Conservation (phyloP, 306 rosid genomes). For the Malus asiatica region DNA sequence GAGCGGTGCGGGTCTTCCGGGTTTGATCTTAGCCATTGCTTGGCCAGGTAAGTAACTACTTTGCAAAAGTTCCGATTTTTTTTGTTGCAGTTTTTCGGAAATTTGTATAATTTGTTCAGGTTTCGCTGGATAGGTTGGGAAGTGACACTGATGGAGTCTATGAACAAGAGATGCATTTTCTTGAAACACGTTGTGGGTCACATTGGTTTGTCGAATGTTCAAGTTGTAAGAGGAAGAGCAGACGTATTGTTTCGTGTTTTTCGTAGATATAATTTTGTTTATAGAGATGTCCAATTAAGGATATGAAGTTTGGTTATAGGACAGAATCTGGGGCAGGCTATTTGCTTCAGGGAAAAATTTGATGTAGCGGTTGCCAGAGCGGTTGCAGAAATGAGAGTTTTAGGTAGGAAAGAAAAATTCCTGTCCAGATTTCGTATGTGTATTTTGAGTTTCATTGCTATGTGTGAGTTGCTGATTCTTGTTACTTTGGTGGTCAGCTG, state of each 20-base stretch:
- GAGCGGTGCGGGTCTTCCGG: constrained; percentile 91
- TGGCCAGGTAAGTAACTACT: constrained; percentile 53
- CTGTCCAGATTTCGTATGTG: constrained; percentile 1
- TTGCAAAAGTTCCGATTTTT: neutral
- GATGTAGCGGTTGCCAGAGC: constrained; percentile 93
- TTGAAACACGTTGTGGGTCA: constrained; percentile 66
- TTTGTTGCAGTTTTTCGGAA: neutral
- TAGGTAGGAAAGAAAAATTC: constrained; percentile 38
- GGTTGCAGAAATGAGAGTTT: constrained; percentile 82
- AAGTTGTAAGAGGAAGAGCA: constrained; percentile 85
- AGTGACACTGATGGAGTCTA: constrained; percentile 74
- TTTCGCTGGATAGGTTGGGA: constrained; percentile 59
- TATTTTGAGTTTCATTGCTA: constrained; percentile 8
- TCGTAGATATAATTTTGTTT: neutral
- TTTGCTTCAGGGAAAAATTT: constrained; percentile 60
- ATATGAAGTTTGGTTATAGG: constrained; percentile 32
- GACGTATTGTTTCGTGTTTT: constrained; percentile 41
- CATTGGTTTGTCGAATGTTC: constrained; percentile 58
- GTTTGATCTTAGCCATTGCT: constrained; percentile 77
- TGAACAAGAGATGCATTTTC: constrained; percentile 77
- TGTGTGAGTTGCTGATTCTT: constrained; percentile 2
- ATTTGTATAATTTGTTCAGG: neutral
- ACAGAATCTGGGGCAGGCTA: constrained; percentile 76
- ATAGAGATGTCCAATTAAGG: neutral
- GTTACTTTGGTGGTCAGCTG: constrained; percentile 50